A percentile compares a stretch with the other conserved stretches of the same genome.
Evolutionary conservation across 805 yeast genomes (phyloP).

Genomic region (Torulaspora franciscae): DNA sequence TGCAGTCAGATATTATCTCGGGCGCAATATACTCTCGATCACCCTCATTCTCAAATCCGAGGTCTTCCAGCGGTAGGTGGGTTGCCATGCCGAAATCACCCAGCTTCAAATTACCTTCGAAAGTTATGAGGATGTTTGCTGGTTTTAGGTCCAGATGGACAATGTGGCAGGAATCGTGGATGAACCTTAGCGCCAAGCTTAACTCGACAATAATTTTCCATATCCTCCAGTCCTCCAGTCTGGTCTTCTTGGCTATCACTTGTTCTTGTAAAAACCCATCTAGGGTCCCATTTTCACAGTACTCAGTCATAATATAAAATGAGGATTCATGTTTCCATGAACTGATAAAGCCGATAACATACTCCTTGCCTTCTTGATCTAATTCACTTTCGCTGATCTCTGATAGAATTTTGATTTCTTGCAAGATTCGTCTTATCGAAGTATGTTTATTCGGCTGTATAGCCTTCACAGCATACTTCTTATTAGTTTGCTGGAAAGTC

Average conservation of each 20-base stretch:
- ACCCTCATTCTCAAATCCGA: constrained; percentile 84
- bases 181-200: constrained; percentile 68
- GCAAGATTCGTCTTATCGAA: constrained; percentile 26
- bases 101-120: constrained; percentile 88
- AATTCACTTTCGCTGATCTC: constrained; percentile 31
- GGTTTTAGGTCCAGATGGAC: constrained; percentile 92
- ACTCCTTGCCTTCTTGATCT: constrained; percentile 57
- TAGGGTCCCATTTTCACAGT: constrained; percentile 88
- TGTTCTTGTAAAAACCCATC: constrained; percentile 79
- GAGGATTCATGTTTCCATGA: constrained; percentile 78
- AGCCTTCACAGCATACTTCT: constrained; percentile 78
- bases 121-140: constrained; percentile 88
- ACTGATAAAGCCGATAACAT: constrained; percentile 71
- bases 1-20: constrained; percentile 76
- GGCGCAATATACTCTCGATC: constrained; percentile 98
- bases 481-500: constrained; percentile 51
- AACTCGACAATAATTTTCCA: constrained; percentile 94
- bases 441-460: constrained; percentile 49
- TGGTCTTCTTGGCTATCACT: constrained; percentile 50
- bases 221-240: constrained; percentile 90
- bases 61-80: constrained; percentile 59
- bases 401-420: constrained; percentile 31
- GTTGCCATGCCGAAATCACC: constrained; percentile 98
- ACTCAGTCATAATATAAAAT: constrained; percentile 89
- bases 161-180: constrained; percentile 68